Evolutionary conservation across 2,329 filamentous ascomycete species (phyloP).

Genomic region (Metarhizium anisopliae): DNA sequence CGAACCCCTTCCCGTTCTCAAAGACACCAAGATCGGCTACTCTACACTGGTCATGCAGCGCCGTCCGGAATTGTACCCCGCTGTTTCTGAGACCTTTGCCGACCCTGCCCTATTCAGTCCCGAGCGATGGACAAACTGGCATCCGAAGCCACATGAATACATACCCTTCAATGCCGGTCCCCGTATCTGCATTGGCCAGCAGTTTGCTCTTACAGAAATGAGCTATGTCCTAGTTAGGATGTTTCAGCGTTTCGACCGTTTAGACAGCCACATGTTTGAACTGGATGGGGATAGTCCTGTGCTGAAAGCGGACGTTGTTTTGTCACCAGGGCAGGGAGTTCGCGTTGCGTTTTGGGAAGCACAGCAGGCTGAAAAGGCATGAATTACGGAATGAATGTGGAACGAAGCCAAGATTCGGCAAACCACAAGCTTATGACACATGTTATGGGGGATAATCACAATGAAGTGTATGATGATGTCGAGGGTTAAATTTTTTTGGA

Average conservation of each 20-base stretch:
- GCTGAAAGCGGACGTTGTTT: slow-evolving; percentile 50
- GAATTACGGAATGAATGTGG: not conserved
- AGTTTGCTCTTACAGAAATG: slow-evolving; percentile 52
- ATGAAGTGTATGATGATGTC: not conserved
- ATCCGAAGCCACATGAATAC: slow-evolving; percentile 43
- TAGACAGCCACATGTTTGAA: slow-evolving; percentile 49
- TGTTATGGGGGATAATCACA: not conserved
- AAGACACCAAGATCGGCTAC: slow-evolving; percentile 38
- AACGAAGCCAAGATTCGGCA: not conserved
- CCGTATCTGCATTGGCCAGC: slow-evolving; percentile 47
- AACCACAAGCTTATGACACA: not conserved
- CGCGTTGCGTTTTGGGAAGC: slow-evolving; percentile 46
- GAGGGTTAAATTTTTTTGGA: not conserved
- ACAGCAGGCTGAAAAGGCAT: slow-evolving; percentile 21
- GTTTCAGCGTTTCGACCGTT: slow-evolving; percentile 60
- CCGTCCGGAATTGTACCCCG: slow-evolving; percentile 37
- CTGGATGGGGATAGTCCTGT: slow-evolving; percentile 44
- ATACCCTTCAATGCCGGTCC: slow-evolving; percentile 45
- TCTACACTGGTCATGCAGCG: slow-evolving; percentile 44
- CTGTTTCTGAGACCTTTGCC: slow-evolving; percentile 26
- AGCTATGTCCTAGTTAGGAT: slow-evolving; percentile 60
- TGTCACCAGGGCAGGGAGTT: slow-evolving; percentile 51
- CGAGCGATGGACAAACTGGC: slow-evolving; percentile 42
- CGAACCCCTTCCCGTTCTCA: slow-evolving; percentile 32
- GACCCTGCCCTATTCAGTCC: slow-evolving; percentile 35